These are phyloP conservation scores for Fusarium tricinctum DNA, from an alignment of 2,329 filamentous ascomycete species.

Conservation along the genomic window DNA sequence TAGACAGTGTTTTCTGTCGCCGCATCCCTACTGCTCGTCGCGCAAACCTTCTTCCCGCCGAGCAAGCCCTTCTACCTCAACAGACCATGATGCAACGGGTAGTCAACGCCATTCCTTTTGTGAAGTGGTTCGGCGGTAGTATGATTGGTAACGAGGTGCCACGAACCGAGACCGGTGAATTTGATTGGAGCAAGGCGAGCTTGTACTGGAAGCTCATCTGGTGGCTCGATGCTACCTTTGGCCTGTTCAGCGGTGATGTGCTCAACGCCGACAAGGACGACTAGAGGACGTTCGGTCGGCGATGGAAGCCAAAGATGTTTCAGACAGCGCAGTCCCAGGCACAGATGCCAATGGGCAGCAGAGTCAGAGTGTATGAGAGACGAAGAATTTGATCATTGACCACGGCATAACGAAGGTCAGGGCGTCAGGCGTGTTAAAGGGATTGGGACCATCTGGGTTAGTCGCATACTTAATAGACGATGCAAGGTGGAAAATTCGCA, in stretches of 20 bases:
- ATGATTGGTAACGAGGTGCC: conserved; percentile 84
- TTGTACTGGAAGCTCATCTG: conserved; percentile 78
- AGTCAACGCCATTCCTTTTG: conserved; percentile 74
- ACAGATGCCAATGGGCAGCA: conserved; percentile 8
- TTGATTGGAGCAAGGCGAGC: conserved; percentile 79
- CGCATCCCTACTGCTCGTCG: conserved; percentile 76
- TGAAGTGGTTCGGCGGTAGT: conserved; percentile 78
- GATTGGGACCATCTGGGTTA: conserved; percentile 31
- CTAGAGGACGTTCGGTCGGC: conserved; percentile 49
- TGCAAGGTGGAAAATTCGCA: conserved; percentile 36
- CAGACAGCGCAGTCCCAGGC: conserved; percentile 7
- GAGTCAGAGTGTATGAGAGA: conserved; percentile 46
- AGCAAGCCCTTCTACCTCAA: conserved; percentile 78
- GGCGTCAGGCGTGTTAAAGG: conserved; percentile 49
- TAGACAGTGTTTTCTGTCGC: conserved; percentile 66
- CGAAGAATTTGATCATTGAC: conserved; percentile 46
- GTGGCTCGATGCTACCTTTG: conserved; percentile 71
- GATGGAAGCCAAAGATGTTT: conserved; percentile 20
- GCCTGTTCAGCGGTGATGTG: conserved; percentile 71
- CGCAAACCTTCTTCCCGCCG: conserved; percentile 74
- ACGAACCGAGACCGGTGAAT: conserved; percentile 77
- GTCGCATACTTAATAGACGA: conserved; percentile 42
- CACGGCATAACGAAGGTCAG: conserved; percentile 43
- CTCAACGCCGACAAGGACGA: conserved; percentile 71
- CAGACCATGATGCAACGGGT: conserved; percentile 74